Percentiles rank a stretch among this genome's conserved stretches.
phyloP scores from a whole-genome alignment of 2,329 filamentous ascomycete species.

The Colletotrichum horii region DNA sequence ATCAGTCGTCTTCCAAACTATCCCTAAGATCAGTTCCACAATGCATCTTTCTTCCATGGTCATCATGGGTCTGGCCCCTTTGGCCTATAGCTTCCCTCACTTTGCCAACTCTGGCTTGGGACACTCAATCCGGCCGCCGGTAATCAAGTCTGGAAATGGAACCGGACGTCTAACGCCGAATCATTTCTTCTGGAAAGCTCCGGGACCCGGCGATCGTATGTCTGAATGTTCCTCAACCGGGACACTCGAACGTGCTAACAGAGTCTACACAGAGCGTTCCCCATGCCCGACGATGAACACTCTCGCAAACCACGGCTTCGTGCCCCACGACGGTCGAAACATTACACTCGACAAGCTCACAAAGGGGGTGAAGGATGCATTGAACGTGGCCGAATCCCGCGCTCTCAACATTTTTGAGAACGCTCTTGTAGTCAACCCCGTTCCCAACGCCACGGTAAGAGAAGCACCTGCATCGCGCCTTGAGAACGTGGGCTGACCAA shows the following conservation, averaged over 20 bases:
- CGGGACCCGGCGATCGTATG: neutral
- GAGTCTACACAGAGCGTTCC: neutral
- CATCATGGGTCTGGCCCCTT: neutral
- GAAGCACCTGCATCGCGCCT: slow-evolving; percentile 8
- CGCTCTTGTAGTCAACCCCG: slow-evolving; percentile 43
- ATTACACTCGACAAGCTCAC: slow-evolving; percentile 28
- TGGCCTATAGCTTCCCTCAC: neutral
- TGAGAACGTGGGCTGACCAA: neutral
- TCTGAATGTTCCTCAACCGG: neutral
- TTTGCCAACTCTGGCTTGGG: neutral
- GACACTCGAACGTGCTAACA: neutral
- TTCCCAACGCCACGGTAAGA: slow-evolving; percentile 30
- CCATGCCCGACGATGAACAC: slow-evolving; percentile 26
- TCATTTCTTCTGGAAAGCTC: neutral
- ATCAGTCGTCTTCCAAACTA: neutral
- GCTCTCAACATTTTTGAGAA: slow-evolving; percentile 44
- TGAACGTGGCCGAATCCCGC: slow-evolving; percentile 47
- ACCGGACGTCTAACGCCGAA: neutral
- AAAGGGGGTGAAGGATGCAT: slow-evolving; percentile 27
- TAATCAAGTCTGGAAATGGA: neutral
- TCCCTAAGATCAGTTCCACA: neutral
- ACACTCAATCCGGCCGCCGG: neutral
- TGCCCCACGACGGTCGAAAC: slow-evolving; percentile 26
- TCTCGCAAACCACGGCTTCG: slow-evolving; percentile 29
- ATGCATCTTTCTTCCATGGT: neutral